These are phyloP conservation scores for Citrus hindsii DNA, from an alignment of 345 rosid species.

Conservation along the genomic window DNA sequence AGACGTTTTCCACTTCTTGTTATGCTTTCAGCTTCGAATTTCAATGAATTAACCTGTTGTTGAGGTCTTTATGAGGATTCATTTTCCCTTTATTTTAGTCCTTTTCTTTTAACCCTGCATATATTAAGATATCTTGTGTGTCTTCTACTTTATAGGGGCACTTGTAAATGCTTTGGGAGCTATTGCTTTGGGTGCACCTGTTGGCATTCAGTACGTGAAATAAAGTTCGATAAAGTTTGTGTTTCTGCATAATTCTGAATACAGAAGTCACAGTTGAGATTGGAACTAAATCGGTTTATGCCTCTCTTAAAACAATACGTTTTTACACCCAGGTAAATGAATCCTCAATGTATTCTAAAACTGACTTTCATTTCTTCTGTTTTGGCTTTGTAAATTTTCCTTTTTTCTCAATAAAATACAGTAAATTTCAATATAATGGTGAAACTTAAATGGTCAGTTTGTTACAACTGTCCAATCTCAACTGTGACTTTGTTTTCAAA, in stretches of 20 bases:
- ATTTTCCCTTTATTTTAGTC: background rate
- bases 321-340: conserved; percentile 6
- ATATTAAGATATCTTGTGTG: background rate
- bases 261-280: conserved; percentile 22
- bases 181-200: conserved; percentile 77
- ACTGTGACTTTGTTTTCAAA: conserved; percentile 23
- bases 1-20: background rate
- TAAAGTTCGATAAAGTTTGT: conserved; percentile 2
- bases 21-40: background rate
- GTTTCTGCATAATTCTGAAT: conserved; percentile 14
- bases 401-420: background rate
- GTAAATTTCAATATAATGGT: background rate
- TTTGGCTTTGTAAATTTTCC: background rate
- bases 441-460: background rate
- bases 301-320: conserved; percentile 3
- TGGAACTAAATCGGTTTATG: conserved; percentile 1
- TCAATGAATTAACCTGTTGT: background rate
- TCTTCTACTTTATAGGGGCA: conserved; percentile 50
- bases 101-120: background rate
- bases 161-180: conserved; percentile 72
- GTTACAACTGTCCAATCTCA: conserved; percentile 18
- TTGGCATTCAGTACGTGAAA: conserved; percentile 62
- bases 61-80: background rate
- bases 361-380: background rate
- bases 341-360: background rate